phyloP scores from a whole-genome alignment of 140 eudicot species.

The Stevia rebaudiana region DNA sequence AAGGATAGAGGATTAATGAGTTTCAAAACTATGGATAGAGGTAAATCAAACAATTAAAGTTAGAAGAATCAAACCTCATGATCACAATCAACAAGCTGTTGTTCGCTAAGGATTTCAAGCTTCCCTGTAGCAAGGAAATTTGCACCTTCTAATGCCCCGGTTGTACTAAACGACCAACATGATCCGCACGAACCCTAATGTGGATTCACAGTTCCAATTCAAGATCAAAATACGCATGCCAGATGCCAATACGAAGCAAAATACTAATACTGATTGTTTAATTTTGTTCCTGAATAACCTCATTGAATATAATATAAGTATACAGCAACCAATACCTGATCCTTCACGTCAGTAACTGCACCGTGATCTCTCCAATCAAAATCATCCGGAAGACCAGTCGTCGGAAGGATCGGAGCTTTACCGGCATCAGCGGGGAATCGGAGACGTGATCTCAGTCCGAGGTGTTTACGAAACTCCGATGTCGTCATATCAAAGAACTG shows the following conservation, averaged over 20 bases:
- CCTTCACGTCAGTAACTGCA: constrained; percentile 80
- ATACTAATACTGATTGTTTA: not conserved
- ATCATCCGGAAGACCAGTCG: constrained; percentile 56
- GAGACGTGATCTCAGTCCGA: constrained; percentile 61
- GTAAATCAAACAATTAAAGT: constrained; percentile 6
- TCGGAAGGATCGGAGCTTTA: constrained; percentile 84
- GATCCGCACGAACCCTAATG: constrained; percentile 99
- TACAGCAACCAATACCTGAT: constrained; percentile 91
- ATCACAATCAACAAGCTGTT: constrained; percentile 94
- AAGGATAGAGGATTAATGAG: no score
- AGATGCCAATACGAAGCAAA: no score
- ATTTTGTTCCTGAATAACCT: no score
- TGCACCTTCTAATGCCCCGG: constrained; percentile 93
- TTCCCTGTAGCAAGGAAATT: constrained; percentile 75
- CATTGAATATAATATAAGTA: no score
- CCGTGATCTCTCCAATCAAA: constrained; percentile 94
- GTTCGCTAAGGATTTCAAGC: constrained; percentile 91
- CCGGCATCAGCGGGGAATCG: constrained; percentile 61
- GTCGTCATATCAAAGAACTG: constrained; percentile 84
- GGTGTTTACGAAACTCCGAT: constrained; percentile 53
- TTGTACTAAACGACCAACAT: constrained; percentile 94
- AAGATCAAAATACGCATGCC: no score
- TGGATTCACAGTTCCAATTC: no score
- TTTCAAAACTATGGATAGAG: no score
- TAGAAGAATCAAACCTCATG: constrained; percentile 61